Conservation (phyloP, 495 filamentous ascomycete genomes). For the Usnea hakonensis region DNA sequence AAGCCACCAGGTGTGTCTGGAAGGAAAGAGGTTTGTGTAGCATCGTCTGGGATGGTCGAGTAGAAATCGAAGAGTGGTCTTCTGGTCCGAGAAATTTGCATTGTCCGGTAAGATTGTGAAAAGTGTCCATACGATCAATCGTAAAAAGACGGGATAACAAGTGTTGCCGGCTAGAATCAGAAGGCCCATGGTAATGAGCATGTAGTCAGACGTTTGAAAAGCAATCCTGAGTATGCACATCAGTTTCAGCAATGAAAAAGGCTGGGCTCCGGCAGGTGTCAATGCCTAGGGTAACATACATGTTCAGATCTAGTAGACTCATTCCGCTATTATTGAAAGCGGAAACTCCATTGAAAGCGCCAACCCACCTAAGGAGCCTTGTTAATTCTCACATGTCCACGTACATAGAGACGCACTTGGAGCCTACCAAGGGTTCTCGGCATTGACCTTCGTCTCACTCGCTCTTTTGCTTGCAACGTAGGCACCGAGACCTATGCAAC, state of each 20-base stretch:
- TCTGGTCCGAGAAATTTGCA: constrained; percentile 37
- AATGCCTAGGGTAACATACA: constrained; percentile 36
- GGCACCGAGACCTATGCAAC: constrained; percentile 61
- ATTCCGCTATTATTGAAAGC: constrained; percentile 88
- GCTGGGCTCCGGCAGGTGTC: not conserved
- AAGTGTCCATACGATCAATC: constrained; percentile 66
- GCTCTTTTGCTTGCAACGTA: constrained; percentile 59
- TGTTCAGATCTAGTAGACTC: constrained; percentile 75
- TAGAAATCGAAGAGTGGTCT: constrained; percentile 70
- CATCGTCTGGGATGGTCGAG: constrained; percentile 56
- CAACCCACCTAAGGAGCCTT: constrained; percentile 49
- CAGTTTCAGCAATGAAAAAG: not conserved
- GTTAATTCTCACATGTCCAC: not conserved
- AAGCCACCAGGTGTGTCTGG: constrained; percentile 73
- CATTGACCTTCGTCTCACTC: constrained; percentile 54
- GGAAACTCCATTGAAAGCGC: constrained; percentile 61
- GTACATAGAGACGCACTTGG: not conserved
- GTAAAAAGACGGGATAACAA: constrained; percentile 66
- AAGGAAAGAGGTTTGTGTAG: constrained; percentile 78
- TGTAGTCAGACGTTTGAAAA: constrained; percentile 57
- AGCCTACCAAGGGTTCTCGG: constrained; percentile 53
- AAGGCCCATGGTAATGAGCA: constrained; percentile 66
- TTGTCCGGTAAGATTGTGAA: constrained; percentile 39
- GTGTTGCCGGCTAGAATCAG: constrained; percentile 85
- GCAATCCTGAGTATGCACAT: constrained; percentile 32